Base-by-base conservation (phyloP, 495 filamentous ascomycete genomes). In the Pyrenopolyporus hunteri region DNA sequence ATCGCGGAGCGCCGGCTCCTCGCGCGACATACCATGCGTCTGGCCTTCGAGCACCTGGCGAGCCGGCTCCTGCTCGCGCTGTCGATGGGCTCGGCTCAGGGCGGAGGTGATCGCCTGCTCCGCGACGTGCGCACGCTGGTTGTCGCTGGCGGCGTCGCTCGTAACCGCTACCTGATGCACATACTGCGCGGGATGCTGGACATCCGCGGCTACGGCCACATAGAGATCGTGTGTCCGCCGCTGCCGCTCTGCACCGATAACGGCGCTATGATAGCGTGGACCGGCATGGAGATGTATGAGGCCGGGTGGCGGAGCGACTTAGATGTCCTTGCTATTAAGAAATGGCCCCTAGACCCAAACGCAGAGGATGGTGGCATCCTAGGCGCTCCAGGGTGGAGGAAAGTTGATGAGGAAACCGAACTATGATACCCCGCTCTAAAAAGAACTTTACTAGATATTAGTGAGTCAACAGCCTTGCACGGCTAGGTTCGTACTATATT, bases 211-310 rank as follows among this genome's bases (percentile, higher is more conserved):
- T 88, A 84, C 63, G 61, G 61, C 4, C 55, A 87, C 54, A 72
- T 96, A n/a, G 55, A 78, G 22, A 63, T 98, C 9, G 71, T 86
- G 3, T 87, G 87, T 32, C 94, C 94, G 16, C 94, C 94, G 3
- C 68, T 81, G 16, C 75, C 78, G 40, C 77, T 93, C 59, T 97
- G 94, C 64, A 96, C 90, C 0, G 94, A 98, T 69, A 97, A 98
- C 76, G 94, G 93, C 11, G 91, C 91, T n/a, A 98, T 98, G 94
- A 92, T 97, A 64, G 93, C 89, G 0, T 98, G 94, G 94, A 82
- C 93, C 4, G 94, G 89, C 0, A 81, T 92, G 49, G 93, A 97
- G 78, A 96, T 98, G 91, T 97, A 80, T 55, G 85, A 92, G 70
- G 84, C 80, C 2, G 92, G 93, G 0, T 93, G 83, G 81, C 72